Evolutionary conservation across 2,329 filamentous ascomycete species (phyloP).

Genomic region (Cladophialophora exuberans): DNA sequence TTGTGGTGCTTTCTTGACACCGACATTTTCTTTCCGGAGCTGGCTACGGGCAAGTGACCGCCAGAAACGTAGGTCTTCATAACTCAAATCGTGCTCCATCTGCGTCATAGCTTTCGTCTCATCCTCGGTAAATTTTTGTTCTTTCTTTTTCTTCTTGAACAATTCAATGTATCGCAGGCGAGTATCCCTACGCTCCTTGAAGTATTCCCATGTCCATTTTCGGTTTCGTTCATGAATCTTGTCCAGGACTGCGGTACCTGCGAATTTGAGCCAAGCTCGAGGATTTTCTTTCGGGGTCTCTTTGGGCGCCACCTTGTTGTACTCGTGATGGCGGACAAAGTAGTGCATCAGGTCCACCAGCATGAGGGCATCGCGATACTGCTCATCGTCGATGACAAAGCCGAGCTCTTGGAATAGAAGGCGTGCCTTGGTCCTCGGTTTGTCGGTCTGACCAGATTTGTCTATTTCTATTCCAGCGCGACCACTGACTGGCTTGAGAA

Average conservation of each 20-base stretch:
- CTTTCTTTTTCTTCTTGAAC: slow-evolving; percentile 91
- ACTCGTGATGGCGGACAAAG: slow-evolving; percentile 96
- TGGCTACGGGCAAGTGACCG: slow-evolving; percentile 91
- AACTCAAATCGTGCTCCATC: slow-evolving; percentile 84
- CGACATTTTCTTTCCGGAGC: slow-evolving; percentile 90
- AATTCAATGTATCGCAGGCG: slow-evolving; percentile 85
- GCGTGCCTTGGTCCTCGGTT: slow-evolving; percentile 86
- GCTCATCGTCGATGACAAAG: slow-evolving; percentile 94
- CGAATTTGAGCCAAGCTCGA: slow-evolving; percentile 88
- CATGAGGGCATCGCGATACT: slow-evolving; percentile 97
- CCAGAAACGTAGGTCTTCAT: slow-evolving; percentile 98
- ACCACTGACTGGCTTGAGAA: slow-evolving; percentile 92
- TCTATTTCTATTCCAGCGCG: slow-evolving; percentile 93
- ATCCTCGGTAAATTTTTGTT: slow-evolving; percentile 66
- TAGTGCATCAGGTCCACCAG: slow-evolving; percentile 98
- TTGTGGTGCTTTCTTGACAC: slow-evolving; percentile 70
- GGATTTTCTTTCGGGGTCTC: slow-evolving; percentile 84
- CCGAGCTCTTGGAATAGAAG: slow-evolving; percentile 96
- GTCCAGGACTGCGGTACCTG: slow-evolving; percentile 81
- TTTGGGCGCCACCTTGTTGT: slow-evolving; percentile 89
- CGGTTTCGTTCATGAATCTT: slow-evolving; percentile 96
- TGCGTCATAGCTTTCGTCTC: slow-evolving; percentile 74
- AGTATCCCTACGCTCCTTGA: slow-evolving; percentile 89
- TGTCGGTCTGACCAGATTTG: slow-evolving; percentile 79
- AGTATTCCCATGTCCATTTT: slow-evolving; percentile 94